Percentiles rank a stretch among this genome's conserved stretches.
These are phyloP conservation scores for Metarhizium anisopliae DNA, from an alignment of 2,329 filamentous ascomycete species.

Conservation along the genomic window DNA sequence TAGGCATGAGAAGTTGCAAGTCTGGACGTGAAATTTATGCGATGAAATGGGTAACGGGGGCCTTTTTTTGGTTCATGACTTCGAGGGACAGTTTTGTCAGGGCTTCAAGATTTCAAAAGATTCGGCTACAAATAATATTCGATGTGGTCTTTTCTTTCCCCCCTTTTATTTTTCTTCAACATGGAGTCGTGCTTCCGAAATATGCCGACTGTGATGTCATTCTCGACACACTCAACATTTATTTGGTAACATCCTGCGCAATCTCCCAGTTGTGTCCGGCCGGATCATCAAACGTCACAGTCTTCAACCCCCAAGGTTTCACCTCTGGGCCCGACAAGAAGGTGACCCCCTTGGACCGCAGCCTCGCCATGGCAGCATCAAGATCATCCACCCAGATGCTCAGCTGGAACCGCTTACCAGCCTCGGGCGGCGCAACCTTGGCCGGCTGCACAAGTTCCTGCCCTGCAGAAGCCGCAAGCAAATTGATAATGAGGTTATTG, in stretches of 20 bases:
- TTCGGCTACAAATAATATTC: not conserved
- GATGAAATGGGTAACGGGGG: not conserved
- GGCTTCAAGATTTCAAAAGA: not conserved
- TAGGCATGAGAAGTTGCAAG: not conserved
- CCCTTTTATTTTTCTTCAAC: not conserved
- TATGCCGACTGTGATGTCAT: not conserved
- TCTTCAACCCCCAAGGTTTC: slow-evolving; percentile 8
- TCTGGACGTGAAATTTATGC: not conserved
- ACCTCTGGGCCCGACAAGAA: slow-evolving; percentile 5
- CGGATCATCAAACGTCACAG: slow-evolving; percentile 9
- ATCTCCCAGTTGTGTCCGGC: slow-evolving; percentile 7
- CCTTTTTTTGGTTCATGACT: not conserved
- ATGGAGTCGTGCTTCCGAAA: no score
- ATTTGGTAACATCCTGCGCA: not conserved
- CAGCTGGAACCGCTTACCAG: slow-evolving; percentile 3
- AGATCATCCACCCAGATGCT: slow-evolving; percentile 9
- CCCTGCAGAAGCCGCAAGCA: slow-evolving; percentile 1
- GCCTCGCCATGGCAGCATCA: slow-evolving; percentile 6
- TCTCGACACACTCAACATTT: no score
- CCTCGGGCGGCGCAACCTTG: not conserved
- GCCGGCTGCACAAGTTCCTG: not conserved
- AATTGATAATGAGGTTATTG: slow-evolving; percentile 8
- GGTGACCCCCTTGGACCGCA: slow-evolving; percentile 5
- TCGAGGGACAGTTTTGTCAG: not conserved
- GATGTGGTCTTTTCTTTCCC: not conserved